Evolutionary conservation across 352 stramenopile species (phyloP), one percentile per base, ranked within the genome.

Genomic region (Globisporangium spiculum): DNA sequence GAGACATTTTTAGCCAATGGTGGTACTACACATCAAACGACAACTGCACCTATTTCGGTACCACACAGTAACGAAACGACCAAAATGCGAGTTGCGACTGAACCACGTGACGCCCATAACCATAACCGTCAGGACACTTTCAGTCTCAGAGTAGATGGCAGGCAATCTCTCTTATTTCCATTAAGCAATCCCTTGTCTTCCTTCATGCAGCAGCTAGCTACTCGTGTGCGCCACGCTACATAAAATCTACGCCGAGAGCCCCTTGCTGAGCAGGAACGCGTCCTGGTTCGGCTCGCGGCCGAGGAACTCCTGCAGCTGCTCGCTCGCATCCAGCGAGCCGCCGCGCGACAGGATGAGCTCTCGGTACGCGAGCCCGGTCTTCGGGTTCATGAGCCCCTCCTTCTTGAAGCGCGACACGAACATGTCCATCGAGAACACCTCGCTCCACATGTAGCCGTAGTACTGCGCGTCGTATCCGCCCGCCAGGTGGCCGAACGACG

Each of bases 371-470:
- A 94, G 72, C 7, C 90, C 90, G 0, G 88, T 93, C 74, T 76
- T 80, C 16, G 81, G 71, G 70, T 93, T 94, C 83, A 96, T 90
- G 3, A 93, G 71, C 27, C 86, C 86, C 56, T 96, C 86, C 59
- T 86, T 85, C 79, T 93, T 86, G 78, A 97, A 96, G 27, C 86
- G 80, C 69, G 84, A 90, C 55, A 86, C 75, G 73, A 97, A 97
- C 90, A 97, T 96, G 69, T 96, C 90, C 70, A 92, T 90, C 66
- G 87, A 94, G 53, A 95, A 88, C 14, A 96, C 89, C 66, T 96
- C 88, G 63, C 88, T 94, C 89, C 90, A 97, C 80, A 97, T 85
- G 81, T 97, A 97, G 61, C 89, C 90, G 61, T 92, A 94, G 72
- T 92, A 93, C 77, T 92, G 80, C 3, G 86, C 83, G 55, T 93